phyloP scores from a whole-genome alignment of 2,329 filamentous ascomycete genomes.

The Coniochaeta sp. region DNA sequence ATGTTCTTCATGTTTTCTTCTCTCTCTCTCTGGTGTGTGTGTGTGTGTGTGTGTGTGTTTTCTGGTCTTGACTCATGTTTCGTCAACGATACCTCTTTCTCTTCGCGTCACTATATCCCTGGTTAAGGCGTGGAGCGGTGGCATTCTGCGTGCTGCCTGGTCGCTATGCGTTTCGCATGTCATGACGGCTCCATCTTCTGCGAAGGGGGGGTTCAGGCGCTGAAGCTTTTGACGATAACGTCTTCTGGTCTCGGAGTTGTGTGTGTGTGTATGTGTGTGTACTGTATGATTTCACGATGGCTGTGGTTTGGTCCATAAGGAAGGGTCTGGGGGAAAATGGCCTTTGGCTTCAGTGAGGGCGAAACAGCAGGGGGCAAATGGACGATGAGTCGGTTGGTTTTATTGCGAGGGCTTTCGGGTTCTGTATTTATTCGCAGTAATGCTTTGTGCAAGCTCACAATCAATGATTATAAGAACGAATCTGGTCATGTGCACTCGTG shows the following conservation, averaged over 20 bases:
- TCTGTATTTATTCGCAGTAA: neutral
- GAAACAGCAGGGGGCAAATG: neutral
- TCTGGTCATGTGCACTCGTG: neutral
- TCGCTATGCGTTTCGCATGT: neutral
- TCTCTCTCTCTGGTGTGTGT: no score
- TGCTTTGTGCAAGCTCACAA: neutral
- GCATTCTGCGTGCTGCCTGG: neutral
- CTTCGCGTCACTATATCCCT: neutral
- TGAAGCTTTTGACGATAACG: neutral
- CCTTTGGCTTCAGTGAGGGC: neutral
- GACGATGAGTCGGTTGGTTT: neutral
- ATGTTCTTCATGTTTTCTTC: neutral
- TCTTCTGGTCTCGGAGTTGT: neutral
- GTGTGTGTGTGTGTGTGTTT: neutral
- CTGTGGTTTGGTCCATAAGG: neutral
- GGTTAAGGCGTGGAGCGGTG: neutral
- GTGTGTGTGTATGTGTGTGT: neutral
- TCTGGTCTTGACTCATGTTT: neutral
- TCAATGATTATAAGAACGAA: neutral
- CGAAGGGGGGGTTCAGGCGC: neutral
- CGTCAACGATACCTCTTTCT: neutral
- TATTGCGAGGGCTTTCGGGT: neutral
- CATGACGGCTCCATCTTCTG: neutral
- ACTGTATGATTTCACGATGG: neutral
- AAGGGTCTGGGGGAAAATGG: neutral